phyloP scores from a whole-genome alignment of 108 stramenopile species.

The Conticribra guillardii region DNA sequence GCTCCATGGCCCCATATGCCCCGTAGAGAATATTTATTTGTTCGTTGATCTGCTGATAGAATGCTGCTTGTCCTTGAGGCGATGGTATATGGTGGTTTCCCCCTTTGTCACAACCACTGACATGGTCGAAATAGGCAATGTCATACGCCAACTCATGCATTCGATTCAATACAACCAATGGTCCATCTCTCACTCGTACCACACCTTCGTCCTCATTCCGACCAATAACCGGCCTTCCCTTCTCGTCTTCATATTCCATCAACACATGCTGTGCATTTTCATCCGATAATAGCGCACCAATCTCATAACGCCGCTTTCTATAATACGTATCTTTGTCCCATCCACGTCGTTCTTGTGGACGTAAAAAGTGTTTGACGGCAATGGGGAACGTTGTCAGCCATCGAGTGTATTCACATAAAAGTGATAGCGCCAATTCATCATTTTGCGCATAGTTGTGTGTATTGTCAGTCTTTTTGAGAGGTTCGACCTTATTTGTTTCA shows the following conservation, averaged over 20 bases:
- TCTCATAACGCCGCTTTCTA: conserved; percentile 27
- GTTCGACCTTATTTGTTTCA: too few species aligned
- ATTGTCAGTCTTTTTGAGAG: too few species aligned
- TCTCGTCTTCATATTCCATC: conserved; percentile 28
- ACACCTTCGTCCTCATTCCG: conserved; percentile 6
- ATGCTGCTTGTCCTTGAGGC: conserved; percentile 16
- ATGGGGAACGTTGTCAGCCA: neutral
- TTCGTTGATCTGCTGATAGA: conserved; percentile 45
- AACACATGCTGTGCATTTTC: conserved; percentile 29
- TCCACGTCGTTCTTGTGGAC: conserved; percentile 21
- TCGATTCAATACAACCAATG: conserved; percentile 51
- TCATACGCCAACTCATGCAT: conserved; percentile 45
- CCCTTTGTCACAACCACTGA: neutral
- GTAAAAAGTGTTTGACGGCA: conserved; percentile 34
- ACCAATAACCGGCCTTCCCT: conserved; percentile 21
- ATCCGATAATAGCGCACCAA: conserved; percentile 42
- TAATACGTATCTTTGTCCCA: conserved; percentile 26
- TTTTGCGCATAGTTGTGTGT: too few species aligned
- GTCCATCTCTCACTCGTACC: conserved; percentile 33
- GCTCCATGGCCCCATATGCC: conserved; percentile 72
- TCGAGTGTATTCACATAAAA: neutral
- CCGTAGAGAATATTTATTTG: conserved; percentile 47
- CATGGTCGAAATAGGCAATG: conserved; percentile 21
- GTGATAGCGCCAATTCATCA: neutral
- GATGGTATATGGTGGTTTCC: conserved; percentile 6